Evolutionary conservation across 352 stramenopile genomes (phyloP), one percentile per base, ranked within the genome.

Genomic region (Halophytophthora polymorphica): DNA sequence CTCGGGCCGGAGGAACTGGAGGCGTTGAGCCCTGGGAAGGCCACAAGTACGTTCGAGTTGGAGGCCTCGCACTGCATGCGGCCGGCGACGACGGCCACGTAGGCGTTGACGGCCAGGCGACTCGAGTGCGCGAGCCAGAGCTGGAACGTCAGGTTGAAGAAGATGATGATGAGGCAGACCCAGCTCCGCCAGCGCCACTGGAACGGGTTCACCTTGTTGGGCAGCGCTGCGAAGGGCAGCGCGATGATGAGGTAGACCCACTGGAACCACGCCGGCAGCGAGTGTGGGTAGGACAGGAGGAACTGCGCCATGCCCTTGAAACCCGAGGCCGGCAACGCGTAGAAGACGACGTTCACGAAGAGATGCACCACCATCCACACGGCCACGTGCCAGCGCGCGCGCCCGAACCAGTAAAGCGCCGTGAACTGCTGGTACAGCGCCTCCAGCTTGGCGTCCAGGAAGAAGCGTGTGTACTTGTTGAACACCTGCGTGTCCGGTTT

Each of bases 341-440:
- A 72, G 41, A 87, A 90, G 10, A 91, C 48, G 18, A 88, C 46
- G 34, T 83, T 73, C 15, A 91, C 76, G 13, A 90, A 65, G 15
- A 78, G 56, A 51, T 95, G 84, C 23, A 93, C 62, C 21, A 58
- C 36, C 44, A 93, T 92, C 66, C 83, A 86, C 12, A 92, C 56
- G 34, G 68, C 46, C 11, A 95, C 71, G 48, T 91, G 79, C 64
- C 71, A 87, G 19, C 82, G 80, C 41, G 84, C 84, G 37, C 82
- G 81, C 17, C 58, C 45, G 28, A 93, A 93, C 84, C 84, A 93
- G 64, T 89, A 83, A 44, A 88, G 66, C 4, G 80, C 74, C 36
- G 82, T 92, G 65, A 90, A 95, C 65, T 91, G 77, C 50, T 95
- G 84, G 53, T 95, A 95, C 36, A 92, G 34, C 18, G 62, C 64